These are phyloP conservation scores for Nyssa sinensis DNA, from an alignment of 148 eudicot species.

Conservation along the genomic window DNA sequence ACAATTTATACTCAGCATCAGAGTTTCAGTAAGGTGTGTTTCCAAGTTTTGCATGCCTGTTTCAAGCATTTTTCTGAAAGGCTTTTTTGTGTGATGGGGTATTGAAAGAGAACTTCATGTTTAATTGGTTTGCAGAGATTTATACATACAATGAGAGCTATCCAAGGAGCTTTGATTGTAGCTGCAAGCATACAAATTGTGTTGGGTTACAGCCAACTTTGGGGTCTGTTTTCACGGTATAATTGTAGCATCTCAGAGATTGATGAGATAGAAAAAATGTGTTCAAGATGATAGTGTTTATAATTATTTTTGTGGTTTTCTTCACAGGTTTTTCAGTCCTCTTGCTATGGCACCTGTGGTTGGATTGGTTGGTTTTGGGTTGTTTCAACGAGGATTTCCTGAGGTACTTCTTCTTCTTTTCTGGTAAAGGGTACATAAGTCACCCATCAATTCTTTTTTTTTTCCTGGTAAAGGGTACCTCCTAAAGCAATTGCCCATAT, in stretches of 20 bases:
- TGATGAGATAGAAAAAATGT: not conserved
- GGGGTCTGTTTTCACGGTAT: constrained; percentile 99
- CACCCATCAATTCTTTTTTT: not conserved
- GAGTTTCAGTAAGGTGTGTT: not conserved
- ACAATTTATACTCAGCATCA: not conserved
- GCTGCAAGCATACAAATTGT: constrained; percentile 92
- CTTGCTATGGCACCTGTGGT: constrained; percentile 99
- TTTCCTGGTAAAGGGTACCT: not conserved
- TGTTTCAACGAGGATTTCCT: constrained; percentile 92
- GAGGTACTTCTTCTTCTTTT: constrained; percentile 35
- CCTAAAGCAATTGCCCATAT: too few species aligned
- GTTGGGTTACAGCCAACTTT: constrained; percentile 94
- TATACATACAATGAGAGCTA: constrained; percentile 94
- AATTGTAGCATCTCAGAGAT: not conserved
- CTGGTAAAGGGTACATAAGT: not conserved
- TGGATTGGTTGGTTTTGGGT: constrained; percentile 93
- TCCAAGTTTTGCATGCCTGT: not conserved
- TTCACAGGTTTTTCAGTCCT: constrained; percentile 90
- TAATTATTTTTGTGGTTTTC: constrained; percentile 4
- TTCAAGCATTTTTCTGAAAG: not conserved
- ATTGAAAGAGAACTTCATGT: constrained; percentile 9
- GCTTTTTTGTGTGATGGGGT: constrained; percentile 1
- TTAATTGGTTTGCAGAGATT: constrained; percentile 65
- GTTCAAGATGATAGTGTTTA: not conserved
- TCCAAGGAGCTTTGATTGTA: constrained; percentile 93